Evolutionary conservation across 345 rosid species (phyloP).

Genomic region (Euclidium syriacum): DNA sequence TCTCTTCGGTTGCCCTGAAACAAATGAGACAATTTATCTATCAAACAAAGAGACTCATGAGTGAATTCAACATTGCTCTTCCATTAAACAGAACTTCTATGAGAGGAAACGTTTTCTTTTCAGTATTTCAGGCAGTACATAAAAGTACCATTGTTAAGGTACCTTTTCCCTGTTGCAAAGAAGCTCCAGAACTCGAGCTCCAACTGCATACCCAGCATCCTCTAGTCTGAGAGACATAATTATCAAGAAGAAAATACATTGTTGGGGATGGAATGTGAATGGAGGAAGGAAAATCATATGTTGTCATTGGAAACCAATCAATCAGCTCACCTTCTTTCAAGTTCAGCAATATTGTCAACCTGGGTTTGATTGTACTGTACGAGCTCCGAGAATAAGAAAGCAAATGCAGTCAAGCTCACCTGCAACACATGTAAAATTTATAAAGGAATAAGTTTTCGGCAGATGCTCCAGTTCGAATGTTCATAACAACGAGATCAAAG

Average conservation of each 20-base stretch:
- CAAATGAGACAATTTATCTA: neutral
- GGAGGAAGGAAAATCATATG: neutral
- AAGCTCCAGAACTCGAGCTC: conserved; percentile 85
- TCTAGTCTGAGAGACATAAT: conserved; percentile 52
- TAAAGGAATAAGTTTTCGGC: neutral
- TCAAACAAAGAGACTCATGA: neutral
- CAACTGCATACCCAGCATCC: conserved; percentile 94
- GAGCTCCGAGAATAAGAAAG: conserved; percentile 69
- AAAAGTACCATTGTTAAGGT: neutral
- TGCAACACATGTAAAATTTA: conserved; percentile 16
- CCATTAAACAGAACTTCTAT: neutral
- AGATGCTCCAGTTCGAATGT: neutral
- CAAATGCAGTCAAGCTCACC: conserved; percentile 61
- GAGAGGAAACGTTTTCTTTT: neutral
- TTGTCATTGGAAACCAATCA: neutral
- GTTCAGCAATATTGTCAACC: conserved; percentile 91
- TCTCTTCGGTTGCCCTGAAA: conserved; percentile 93
- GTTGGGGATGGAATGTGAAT: neutral
- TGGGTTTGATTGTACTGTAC: conserved; percentile 97
- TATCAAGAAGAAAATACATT: neutral
- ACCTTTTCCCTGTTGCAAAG: conserved; percentile 92
- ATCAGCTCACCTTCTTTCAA: conserved; percentile 69
- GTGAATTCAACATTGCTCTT: neutral
- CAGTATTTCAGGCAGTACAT: neutral
- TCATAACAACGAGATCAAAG: neutral